Conservation (phyloP, 2,329 filamentous ascomycete species). For the Ceratocystis colombiana region DNA sequence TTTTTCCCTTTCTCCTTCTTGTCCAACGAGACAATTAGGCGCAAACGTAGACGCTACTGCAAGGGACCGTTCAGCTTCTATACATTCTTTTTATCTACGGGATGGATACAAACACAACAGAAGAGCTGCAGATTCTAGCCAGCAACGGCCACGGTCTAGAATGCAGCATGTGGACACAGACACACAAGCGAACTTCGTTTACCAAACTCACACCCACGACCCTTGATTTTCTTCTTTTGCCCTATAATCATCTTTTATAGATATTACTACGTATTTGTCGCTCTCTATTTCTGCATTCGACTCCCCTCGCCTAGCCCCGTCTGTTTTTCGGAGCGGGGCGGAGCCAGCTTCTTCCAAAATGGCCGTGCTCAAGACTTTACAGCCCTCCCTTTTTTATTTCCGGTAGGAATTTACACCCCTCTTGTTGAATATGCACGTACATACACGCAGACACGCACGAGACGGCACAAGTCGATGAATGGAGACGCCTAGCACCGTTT, state of each 20-base stretch:
- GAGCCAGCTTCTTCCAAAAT: conserved; percentile 1
- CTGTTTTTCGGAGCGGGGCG: conserved; percentile 4
- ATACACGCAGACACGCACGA: too few relatives aligned
- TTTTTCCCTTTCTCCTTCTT: neutral
- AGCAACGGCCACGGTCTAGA: neutral
- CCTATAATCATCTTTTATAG: neutral
- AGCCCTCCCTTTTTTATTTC: neutral
- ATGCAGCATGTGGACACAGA: neutral
- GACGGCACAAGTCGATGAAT: too few relatives aligned
- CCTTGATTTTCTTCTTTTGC: neutral
- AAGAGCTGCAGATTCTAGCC: neutral
- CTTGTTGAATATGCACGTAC: too few relatives aligned
- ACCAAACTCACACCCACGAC: neutral
- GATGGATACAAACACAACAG: neutral
- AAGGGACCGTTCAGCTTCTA: conserved; percentile 10
- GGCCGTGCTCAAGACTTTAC: neutral
- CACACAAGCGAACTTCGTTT: conserved; percentile 2
- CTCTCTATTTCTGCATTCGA: neutral
- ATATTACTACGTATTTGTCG: neutral
- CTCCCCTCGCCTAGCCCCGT: conserved; percentile 3
- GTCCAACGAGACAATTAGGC: neutral
- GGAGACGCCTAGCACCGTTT: too few relatives aligned
- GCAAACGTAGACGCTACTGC: neutral
- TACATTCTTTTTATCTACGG: neutral
- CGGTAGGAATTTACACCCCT: neutral